These are phyloP conservation scores for Botrytis aclada DNA, from an alignment of 2,329 filamentous ascomycete genomes.

Conservation along the genomic window DNA sequence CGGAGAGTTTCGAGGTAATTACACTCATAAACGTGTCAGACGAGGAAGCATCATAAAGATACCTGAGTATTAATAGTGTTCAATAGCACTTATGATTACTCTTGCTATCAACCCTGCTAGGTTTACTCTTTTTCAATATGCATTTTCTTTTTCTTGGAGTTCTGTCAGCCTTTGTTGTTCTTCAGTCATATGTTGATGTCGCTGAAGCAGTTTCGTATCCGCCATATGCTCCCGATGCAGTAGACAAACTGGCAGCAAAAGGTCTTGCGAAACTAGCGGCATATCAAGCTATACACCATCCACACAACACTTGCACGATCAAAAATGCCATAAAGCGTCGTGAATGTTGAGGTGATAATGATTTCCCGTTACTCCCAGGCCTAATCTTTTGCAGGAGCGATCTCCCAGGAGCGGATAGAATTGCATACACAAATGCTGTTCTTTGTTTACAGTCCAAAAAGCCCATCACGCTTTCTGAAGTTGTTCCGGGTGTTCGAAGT, in stretches of 20 bases:
- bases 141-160: not conserved
- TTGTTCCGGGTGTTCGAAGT: constrained; percentile 38
- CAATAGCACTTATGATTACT: not conserved
- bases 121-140: not conserved
- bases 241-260: constrained; percentile 37
- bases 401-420: constrained; percentile 24
- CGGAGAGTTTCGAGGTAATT: not conserved
- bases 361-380: not conserved
- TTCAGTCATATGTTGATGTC: not conserved
- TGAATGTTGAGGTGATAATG: constrained; percentile 41
- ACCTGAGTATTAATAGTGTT: not conserved
- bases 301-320: constrained; percentile 36
- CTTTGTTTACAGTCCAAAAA: constrained; percentile 38
- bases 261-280: constrained; percentile 37
- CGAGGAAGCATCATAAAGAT: not conserved
- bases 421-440: constrained; percentile 40
- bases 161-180: not conserved
- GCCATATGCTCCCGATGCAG: constrained; percentile 18
- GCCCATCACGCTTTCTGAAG: constrained; percentile 34
- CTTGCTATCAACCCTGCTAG: not conserved
- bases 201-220: not conserved
- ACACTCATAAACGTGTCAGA: too few relatives aligned
- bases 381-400: constrained; percentile 21
- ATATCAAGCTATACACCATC: constrained; percentile 25
- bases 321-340: constrained; percentile 41